Base-by-base conservation (phyloP, 345 rosid species). In the Gossypium stocksii region DNA sequence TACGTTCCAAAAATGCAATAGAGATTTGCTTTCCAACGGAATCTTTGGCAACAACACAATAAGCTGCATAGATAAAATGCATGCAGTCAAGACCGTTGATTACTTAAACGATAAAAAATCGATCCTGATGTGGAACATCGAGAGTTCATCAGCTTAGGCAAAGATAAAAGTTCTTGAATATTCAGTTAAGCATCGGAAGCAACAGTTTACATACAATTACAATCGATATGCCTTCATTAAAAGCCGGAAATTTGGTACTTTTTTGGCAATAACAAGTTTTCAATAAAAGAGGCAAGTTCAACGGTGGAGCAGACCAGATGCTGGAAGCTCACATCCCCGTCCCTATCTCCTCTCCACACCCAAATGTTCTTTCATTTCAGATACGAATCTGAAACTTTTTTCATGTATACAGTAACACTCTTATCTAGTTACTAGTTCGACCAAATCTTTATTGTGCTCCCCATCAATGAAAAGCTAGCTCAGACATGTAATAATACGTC, bases 31-130 rank as follows among this genome's bases (percentile, higher is more conserved):
- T 94, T 89, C 94, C 83, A 44, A 92, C 86, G 14, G 98, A 80
- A 74, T 92, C 98, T 83, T 92, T 92, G 19, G 98, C 98, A 63
- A 95, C 99, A 65, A 89, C 99, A 83, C 99, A 95, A 69, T 95
- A 95, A 44, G 96, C 99, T 91, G 90, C 79, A 80, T 63, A 75
- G 67, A 62, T 74, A 44, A 43, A 78, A 73, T 13, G 0, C 67
- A 77, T 16, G 52, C 7, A 70, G 71, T 81, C 66, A 84, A 73
- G 51, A 59, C 15, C 15, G 38, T 52, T 71, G 22, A 53, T 53
- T 11, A 25, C 17, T 2, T 52, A 57, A 63, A 75, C 16, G 19
- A 29, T 45, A 77, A 49, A 22, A 25, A 3, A 66, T n/a, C n/a
- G 1, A 41, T 17, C 77, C 9, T 54, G 20, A 9, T 16, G 11